Evolutionary conservation across 2,329 filamentous ascomycete genomes (phyloP), one percentile per base, ranked within the genome.

Genomic region (Ophiostoma angusticollis): DNA sequence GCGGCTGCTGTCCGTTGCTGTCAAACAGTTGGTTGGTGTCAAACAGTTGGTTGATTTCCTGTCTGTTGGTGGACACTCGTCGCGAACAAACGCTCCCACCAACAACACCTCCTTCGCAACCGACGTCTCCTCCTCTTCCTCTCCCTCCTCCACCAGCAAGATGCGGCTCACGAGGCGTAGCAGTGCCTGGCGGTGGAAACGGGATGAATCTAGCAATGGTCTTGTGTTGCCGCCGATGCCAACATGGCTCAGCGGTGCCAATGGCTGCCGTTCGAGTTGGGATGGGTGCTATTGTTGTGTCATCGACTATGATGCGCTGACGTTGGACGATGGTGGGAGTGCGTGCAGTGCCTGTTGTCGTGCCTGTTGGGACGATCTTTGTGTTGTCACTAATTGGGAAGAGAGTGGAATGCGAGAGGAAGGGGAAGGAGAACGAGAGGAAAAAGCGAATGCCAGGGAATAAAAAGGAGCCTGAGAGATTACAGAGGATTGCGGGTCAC

Each of bases 241-340:
- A 35, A 21, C 40, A 42, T 42, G 35, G 18, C 35, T 31, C 21
- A 27, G 31, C 28, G 17, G 21, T 37, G 40, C 35, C 35, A 35
- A 31, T 32, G 35, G 35, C 40, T 27, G 40, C 31, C 31, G 16
- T 23, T 7, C 18, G 18, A 19, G 30, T 24, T 6, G 39, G 25
- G 31, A 27, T 18, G 9, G 23, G 13, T 4, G 22, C 16, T 29
- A 12, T 17, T 32, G 24, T 31, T 31, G 28, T 28, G 29, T 14
- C 21, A 37, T 31, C 31, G 29, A 13, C 16, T 22, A 14, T 29
- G 6, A 12, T 31, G 29, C 21, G 36, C 16, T 12, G 21, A 12
- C 17, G 18, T 9, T 16, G 24, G 12, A 24, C 17, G 12, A 19
- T 5, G 22, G 6, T 0, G 36, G 36, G 21, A 25, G 17, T 5